Evolutionary conservation across 208 protist species (phyloP).

Genomic region (Trypanosoma theileri): DNA sequence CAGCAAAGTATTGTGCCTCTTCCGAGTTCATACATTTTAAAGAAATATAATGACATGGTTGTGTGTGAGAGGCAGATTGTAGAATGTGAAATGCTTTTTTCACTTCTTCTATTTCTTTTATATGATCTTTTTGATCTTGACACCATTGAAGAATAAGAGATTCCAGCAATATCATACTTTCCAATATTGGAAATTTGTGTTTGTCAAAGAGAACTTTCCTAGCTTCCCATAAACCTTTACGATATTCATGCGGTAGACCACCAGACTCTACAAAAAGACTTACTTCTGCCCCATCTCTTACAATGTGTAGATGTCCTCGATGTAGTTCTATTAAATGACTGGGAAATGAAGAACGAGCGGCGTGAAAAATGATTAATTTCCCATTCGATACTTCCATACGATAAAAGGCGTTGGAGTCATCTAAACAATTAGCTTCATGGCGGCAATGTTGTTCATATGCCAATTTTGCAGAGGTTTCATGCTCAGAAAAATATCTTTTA

Average conservation of each 20-base stretch:
- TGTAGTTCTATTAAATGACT: constrained; percentile 41
- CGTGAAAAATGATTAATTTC: constrained; percentile 40
- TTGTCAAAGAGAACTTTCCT: constrained; percentile 9
- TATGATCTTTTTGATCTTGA: constrained; percentile 6
- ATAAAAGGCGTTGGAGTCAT: neutral
- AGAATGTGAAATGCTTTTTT: constrained; percentile 12
- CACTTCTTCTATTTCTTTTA: constrained; percentile 12
- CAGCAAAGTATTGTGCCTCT: constrained; percentile 13
- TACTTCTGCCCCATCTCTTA: constrained; percentile 2
- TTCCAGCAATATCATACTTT: constrained; percentile 18
- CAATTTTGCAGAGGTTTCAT: constrained; percentile 2
- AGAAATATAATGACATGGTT: constrained; percentile 29
- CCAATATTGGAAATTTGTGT: constrained; percentile 7
- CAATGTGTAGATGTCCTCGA: constrained; percentile 32
- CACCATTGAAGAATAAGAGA: constrained; percentile 23
- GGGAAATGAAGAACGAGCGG: constrained; percentile 29
- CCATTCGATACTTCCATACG: constrained; percentile 36
- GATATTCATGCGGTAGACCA: constrained; percentile 20
- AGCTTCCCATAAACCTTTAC: constrained; percentile 15
- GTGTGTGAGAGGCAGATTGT: constrained; percentile 25
- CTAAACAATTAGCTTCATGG: neutral
- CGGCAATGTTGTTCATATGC: constrained; percentile 22
- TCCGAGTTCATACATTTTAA: constrained; percentile 13
- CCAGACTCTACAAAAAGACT: constrained; percentile 20
- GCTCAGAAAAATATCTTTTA: constrained; percentile 16